Evolutionary conservation across 305 asterid genomes (phyloP), one percentile per base, ranked within the genome.

Genomic region (Rubia balearica): DNA sequence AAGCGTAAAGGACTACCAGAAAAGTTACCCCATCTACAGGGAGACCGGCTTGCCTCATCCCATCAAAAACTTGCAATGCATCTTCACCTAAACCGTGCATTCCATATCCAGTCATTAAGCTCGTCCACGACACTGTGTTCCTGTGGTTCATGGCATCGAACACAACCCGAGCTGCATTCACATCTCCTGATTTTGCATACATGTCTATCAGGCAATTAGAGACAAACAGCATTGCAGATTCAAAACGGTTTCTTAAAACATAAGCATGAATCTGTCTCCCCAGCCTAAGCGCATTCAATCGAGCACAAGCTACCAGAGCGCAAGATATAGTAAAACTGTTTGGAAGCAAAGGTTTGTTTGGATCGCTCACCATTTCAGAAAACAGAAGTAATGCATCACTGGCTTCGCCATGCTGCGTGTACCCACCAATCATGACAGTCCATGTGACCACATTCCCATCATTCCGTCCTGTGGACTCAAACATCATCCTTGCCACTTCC

Each of bases 131-230:
- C 22, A 62, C 67, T 2, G 19, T 62, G 42, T 62, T 62, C 46
- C 24, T 62, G 46, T 62, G 24, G 19, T 36, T 38, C 67, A 62
- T 62, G 46, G 48, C 42, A 62, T 62, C 46, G 7, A 62, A 62
- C 46, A 62, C 67, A 62, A 17, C 12, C 19, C 46, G 46, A 36
- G 67, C 67, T 38, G 60, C 67, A 36, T 73, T 71, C 24, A 73
- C 71, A 67, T 73, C 77, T 53, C 76, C 72, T 22, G 77, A 73
- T 66, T 73, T 73, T 8, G 56, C 77, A 57, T 73, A 73, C 77
- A 73, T 73, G 19, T 73, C 77, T 55, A 73, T 73, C 19, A 73
- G 77, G 59, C 77, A 73, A 48, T 73, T 73, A 16, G 59, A 56
- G n/a, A 73, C 71, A 41, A 73, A 73, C 45, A 73, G 12, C 71